Base-by-base conservation (phyloP, 164 flowering plant species). In the Nymphaea thermarum region DNA sequence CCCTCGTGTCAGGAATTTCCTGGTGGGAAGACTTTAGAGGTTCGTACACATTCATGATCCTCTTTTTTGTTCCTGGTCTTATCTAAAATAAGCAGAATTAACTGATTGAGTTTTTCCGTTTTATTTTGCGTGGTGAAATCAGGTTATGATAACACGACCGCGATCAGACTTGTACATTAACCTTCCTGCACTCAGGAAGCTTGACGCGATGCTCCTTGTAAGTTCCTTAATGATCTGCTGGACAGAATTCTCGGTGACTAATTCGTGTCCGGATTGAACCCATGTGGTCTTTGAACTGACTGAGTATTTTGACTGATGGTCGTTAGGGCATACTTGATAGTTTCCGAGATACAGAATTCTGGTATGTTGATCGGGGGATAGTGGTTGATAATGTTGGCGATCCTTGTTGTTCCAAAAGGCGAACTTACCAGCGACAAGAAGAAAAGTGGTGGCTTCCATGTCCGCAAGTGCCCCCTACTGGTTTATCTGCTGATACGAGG, bases 401-500 rank as follows among this genome's bases (percentile, higher is more conserved):
- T 43, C 71, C 44, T 1, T 71, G 71, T 62, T 72, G 76, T 5
- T 71, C 77, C 4, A 63, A 61, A 0, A 74, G 78, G 44, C 79
- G 82, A 73, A 78, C 83, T 71, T 85, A 87, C 8, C 60, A 76
- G 51, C 70, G 88, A 71, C 85, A 79, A 72, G 95, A 86, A 72
- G 93, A 91, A 67, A 89, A 87, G 67, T 88, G 91, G 95, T 87
- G 95, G 95, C 80, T 88, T 11, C 97, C 95, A 1, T 84, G 80
- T 67, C 97, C 97, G 0, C 82, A 75, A 74, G 86, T 88, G 25
- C 95, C 95, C 0, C 63, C 79, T 0, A 80, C 71, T 60, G 95
- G 97, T 25, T 71, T 91, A 75, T 85, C 87, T 7, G 84, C 77
- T 3, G 78, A 78, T 43, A 73, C 73, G 5, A 84, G 91, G 74